Evolutionary conservation across 805 yeast genomes (phyloP), one percentile per base, ranked within the genome.

Genomic region (Saccharomyces jurei): DNA sequence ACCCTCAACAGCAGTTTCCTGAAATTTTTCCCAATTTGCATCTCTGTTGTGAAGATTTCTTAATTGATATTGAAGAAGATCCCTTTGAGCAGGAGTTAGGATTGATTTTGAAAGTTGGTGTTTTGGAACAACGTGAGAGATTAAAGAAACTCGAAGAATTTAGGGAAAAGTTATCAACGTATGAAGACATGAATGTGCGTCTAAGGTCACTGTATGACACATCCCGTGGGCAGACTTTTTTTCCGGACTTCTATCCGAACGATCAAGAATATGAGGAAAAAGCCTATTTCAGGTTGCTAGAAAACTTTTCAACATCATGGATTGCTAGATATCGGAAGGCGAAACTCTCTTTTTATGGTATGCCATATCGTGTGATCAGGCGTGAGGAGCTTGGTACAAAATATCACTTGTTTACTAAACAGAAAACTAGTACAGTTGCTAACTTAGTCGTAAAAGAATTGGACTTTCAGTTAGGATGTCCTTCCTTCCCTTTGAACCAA

Each of bases 71-170:
- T 41, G 87, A 82, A 53, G 84, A 81, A 64, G 88, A 84, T 63
- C 81, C 84, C 1, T 83, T 84, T 64, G 89, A 84, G 64, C 74
- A 76, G 29, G 83, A 83, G 62, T 65, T 84, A n/a, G 76, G 79
- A 2, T 71, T 79, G 62, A 81, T 81, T 32, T 80, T 69, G 55
- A 83, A 82, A 59, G 71, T 82, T 11, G 89, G 89, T 0, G 54
- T 73, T 3, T 64, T 81, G 9, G 89, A 83, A 57, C 88, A 84
- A 56, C 71, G 73, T 50, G 75, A 72, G 49, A 68, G 89, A 54
- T 44, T 79, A 30, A 67, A 74, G 60, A 71, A 81, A 70, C 30
- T 61, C 11, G 56, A 62, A 13, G 60, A 62, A 14, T 63, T 73
- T 41, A 66, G 64, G 29, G 58, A 63, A 41, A 60, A 62, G 41